Percentiles rank a stretch among this genome's conserved stretches.
Conservation (phyloP, 2,329 filamentous ascomycete genomes). For the Amesomyces nigricolor region DNA sequence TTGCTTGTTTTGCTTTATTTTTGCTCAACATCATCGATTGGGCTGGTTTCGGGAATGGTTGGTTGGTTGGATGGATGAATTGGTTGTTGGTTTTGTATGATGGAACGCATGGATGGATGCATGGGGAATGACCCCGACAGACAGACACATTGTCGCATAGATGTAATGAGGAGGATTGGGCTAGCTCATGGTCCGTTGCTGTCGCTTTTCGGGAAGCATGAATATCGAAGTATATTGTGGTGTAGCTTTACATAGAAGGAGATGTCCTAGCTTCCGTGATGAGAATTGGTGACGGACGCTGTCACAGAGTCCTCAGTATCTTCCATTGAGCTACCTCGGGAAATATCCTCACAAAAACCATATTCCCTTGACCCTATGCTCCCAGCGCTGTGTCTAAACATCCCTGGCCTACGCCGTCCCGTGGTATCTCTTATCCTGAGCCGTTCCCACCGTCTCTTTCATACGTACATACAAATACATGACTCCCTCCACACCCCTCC, state of each 20-base stretch:
- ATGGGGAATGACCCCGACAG: background rate
- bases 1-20: background rate
- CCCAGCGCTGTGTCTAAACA: background rate
- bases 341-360: background rate
- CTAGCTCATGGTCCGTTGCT: background rate
- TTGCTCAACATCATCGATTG: background rate
- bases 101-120: background rate
- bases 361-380: background rate
- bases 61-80: conserved; percentile 1
- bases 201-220: no score
- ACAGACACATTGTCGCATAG: background rate
- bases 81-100: background rate
- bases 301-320: no score
- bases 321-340: no score
- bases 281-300: no score
- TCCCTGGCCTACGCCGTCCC: background rate
- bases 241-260: background rate
- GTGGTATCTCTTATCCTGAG: conserved; percentile 9
- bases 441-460: background rate
- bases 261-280: background rate
- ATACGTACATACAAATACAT: background rate
- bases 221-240: no score
- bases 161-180: background rate
- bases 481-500: background rate
- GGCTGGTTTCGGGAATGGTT: background rate